Base-by-base conservation (phyloP, 2,329 filamentous ascomycete genomes). In the Colletotrichum salicis region DNA sequence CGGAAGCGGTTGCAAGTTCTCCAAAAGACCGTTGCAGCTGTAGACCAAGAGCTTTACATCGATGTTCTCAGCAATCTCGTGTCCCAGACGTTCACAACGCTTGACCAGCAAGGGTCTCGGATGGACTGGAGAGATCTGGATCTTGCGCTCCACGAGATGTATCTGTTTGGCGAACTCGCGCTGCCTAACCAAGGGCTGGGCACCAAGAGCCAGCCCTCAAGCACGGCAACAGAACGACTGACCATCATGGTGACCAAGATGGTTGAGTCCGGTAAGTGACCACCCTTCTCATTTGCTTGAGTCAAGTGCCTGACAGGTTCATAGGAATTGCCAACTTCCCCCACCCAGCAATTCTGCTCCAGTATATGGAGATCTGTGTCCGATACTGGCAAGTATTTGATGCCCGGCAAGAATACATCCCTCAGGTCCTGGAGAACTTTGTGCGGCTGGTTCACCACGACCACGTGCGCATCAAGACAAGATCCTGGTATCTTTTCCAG, bases 351-450 rank as follows among this genome's bases (percentile, higher is more conserved):
- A 95, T 98, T 63, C 90, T 98, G 74, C 87, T 99, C 27, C 95
- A 98, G 82, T 99, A 97, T 79, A 98, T 99, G 95, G 96, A 99
- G 81, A 97, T 97, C 45, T 97, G 95, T 80, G 95, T 97, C 67
- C 92, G 96, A 62, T 99, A 99, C 82, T 94, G 92, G 79, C 90
- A 91, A 33, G 97, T 98, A 81, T 98, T 99, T 79, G 95, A 98
- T 79, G 90, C 91, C 67, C 93, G 97, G 78, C 87, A 91, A 35
- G 87, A 92, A 27, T 91, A 94, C 72, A 97, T 98, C 61, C 94
- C 94, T 2, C 92, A 92, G 74, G 94, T 96, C 1, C 87, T 99
- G 54, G 95, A 98, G 78, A 95, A 93, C 79, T 98, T 99, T 81
- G 94, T 99, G 57, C 90, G 92, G 13, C 89, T 98, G 59, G 94